phyloP scores from a whole-genome alignment of 2,329 filamentous ascomycete genomes.

The Aureobasidium sp. region DNA sequence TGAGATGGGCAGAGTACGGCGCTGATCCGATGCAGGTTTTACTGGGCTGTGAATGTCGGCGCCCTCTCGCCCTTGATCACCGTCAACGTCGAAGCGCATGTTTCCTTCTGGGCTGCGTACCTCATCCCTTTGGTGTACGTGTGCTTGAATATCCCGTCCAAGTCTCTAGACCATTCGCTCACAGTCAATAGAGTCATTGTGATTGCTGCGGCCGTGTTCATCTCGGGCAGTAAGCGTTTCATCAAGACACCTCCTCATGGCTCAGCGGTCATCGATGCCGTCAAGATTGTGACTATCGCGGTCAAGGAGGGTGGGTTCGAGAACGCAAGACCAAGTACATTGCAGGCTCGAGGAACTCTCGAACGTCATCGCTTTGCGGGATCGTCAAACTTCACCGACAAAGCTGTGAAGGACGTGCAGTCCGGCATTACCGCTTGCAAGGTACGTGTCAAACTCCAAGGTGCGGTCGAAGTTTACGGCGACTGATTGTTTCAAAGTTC shows the following conservation, averaged over 20 bases:
- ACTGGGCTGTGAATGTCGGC: constrained; percentile 76
- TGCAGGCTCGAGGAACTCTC: neutral
- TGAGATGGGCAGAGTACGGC: neutral
- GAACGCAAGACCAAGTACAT: neutral
- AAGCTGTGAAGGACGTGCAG: constrained; percentile 76
- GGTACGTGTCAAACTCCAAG: neutral
- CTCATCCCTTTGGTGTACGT: constrained; percentile 56
- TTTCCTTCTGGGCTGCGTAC: constrained; percentile 72
- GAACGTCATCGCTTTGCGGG: neutral
- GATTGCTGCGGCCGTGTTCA: constrained; percentile 26
- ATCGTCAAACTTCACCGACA: constrained; percentile 64
- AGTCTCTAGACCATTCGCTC: neutral
- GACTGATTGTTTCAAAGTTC: neutral
- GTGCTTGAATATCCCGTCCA: neutral
- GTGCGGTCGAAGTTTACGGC: too few relatives aligned
- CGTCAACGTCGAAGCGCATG: constrained; percentile 69
- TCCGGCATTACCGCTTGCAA: constrained; percentile 3
- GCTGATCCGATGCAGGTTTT: constrained; percentile 63
- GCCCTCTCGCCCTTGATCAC: constrained; percentile 72
- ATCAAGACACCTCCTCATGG: constrained; percentile 28
- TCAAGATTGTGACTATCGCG: neutral
- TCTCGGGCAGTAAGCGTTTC: constrained; percentile 27
- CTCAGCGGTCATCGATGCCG: constrained; percentile 26
- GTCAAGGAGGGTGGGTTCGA: neutral
- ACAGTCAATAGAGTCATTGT: neutral